Evolutionary conservation across 345 rosid genomes (phyloP), one percentile per base, ranked within the genome.

Genomic region (Aquilaria sinensis): DNA sequence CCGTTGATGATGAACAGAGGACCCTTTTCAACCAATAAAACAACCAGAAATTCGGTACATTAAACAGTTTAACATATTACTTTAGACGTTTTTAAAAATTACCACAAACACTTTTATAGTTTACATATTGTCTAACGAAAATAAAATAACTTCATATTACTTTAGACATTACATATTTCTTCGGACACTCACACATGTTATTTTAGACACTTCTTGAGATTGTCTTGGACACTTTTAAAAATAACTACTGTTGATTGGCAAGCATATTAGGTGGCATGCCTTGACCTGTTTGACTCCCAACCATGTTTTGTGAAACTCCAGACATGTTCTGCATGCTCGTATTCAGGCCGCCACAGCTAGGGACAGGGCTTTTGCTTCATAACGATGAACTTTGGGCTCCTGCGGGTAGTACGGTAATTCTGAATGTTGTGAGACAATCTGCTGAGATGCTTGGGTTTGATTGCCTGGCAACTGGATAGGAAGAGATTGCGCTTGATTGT

Each of bases 381-480:
- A 71, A 83, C 72, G 96, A 86, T n/a, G n/a, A n/a, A 72, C 80
- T 80, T 67, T 77, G 85, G 72, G 85, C 81, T 64, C 83, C 90
- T 53, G 62, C 43, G 51, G 99, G n/a, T 65, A 31, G 81, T 60
- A 51, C 85, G 65, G 71, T 74, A 83, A 77, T 66, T 85, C 78
- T 82, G 92, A 62, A 92, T 78, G 67, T 80, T 86, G 72, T 82
- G 97, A 23, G 88, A 41, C 53, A 82, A 47, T 58, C 61, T 83
- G 89, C 70, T 82, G 96, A 30, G 80, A 80, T 57, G 74, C 63
- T 82, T 85, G 98, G 68, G 97, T 55, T 68, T 85, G 97, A 75
- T 83, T 90, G 71, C 69, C 70, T 53, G 81, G 67, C 65, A 84
- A 53, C 13, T 86, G 59, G 57, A 81, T 78, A n/a, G 86, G 77